Percentiles rank a stretch among this genome's conserved stretches.
Evolutionary conservation across 768 basidiomycete species (phyloP).

Genomic region (Lactifluus echinatus): DNA sequence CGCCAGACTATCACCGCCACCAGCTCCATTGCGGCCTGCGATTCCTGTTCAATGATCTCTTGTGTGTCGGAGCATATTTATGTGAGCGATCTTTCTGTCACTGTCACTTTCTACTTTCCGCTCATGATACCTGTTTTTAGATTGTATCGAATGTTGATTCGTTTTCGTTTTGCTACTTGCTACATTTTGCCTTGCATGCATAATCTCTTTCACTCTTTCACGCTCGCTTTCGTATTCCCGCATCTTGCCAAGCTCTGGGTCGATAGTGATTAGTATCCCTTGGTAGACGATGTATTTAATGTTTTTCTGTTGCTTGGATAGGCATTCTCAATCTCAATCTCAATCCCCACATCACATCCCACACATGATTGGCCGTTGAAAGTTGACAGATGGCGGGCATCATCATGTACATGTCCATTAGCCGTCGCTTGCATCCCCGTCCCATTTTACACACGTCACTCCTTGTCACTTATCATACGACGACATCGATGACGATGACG

Average conservation of each 20-base stretch:
- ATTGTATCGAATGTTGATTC: neutral
- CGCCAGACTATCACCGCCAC: constrained; percentile 3
- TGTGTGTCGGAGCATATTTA: neutral
- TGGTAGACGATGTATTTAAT: constrained; percentile 8
- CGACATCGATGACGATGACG: neutral
- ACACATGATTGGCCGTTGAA: neutral
- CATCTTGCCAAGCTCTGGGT: neutral
- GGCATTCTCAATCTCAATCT: no score
- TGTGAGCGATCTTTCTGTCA: constrained; percentile 2
- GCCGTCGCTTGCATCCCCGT: neutral
- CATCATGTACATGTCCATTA: neutral
- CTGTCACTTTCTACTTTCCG: neutral
- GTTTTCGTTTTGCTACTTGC: neutral
- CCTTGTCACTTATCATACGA: neutral
- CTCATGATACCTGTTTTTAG: neutral
- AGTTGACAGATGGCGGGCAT: constrained; percentile 5
- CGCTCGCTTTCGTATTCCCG: neutral
- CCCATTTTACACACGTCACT: neutral
- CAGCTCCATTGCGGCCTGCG: neutral
- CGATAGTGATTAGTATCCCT: constrained; percentile 4
- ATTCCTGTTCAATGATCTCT: constrained; percentile 10
- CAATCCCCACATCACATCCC: no score
- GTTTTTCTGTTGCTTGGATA: no score
- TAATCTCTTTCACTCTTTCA: no score
- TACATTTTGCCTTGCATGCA: neutral